Base-by-base conservation (phyloP, 345 rosid species). In the Citrus australasica region DNA sequence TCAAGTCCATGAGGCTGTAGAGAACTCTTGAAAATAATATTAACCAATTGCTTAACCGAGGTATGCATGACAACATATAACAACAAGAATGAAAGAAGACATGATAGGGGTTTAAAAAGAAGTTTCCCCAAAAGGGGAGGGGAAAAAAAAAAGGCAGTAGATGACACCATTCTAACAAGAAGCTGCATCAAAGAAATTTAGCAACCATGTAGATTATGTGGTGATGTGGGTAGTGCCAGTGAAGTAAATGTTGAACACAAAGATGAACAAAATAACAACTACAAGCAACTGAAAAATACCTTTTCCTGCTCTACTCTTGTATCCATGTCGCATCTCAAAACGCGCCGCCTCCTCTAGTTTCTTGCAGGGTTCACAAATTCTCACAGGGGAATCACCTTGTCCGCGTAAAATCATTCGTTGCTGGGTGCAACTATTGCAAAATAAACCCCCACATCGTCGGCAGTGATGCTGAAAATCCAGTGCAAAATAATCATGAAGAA, bases 291-390 rank as follows among this genome's bases (percentile, higher is more conserved):
- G 11, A n/a, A 14, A 69, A 5, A 68, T 81, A 92, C 99, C 98
- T 91, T 81, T 90, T 0, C 83, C 83, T 55, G 85, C 72, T 88
- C 91, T 85, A 75, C 51, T 85, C 80, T 79, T 90, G 84, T 90
- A 70, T 51, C 97, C 92, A 66, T 89, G 88, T 7, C 98, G 93
- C 84, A 89, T 71, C 91, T 96, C 98, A 79, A 92, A 92, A 17
- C 98, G 91, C 0, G 95, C 97, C 1, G 98, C 98, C 88, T 94
- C 98, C 84, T 94, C 98, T 38, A 94, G 83, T 62, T 81, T 88
- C 83, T 92, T 94, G 88, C 98, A 96, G 2, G 99, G 97, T 56
- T 94, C 98, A 76, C 98, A 94, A 67, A 90, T 89, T 51, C 98
- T 94, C 59, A 96, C 98, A 32, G 98, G 91, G 0, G 93, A 80